A percentile compares a stretch with the other conserved stretches of the same genome.
These are phyloP conservation scores for Tardiomyces depauwii DNA, from an alignment of 1,139 yeast genomes.

Conservation along the genomic window DNA sequence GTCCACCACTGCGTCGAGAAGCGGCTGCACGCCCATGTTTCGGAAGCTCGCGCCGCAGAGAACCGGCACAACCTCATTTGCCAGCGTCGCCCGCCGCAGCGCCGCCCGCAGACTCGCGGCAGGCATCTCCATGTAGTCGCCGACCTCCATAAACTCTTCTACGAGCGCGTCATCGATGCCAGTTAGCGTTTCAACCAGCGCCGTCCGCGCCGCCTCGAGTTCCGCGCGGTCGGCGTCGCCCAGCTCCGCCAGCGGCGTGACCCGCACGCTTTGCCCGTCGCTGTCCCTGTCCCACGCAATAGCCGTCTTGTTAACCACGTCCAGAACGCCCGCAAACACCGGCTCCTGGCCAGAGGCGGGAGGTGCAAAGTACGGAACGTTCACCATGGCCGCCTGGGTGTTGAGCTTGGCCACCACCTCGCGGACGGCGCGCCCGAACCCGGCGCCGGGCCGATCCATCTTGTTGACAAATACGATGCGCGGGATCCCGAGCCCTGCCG, in stretches of 20 bases:
- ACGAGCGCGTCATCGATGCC: slow-evolving; percentile 71
- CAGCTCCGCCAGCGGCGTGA: slow-evolving; percentile 32
- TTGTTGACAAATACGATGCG: slow-evolving; percentile 74
- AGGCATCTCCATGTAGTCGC: slow-evolving; percentile 40
- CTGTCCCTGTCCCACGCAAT: slow-evolving; percentile 48
- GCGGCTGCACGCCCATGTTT: slow-evolving; percentile 91
- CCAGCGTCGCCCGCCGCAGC: slow-evolving; percentile 51
- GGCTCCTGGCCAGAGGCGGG: slow-evolving; percentile 30
- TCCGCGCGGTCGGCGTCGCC: slow-evolving; percentile 25
- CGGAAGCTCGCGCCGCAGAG: slow-evolving; percentile 88
- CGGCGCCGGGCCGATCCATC: slow-evolving; percentile 96
- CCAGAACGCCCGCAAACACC: slow-evolving; percentile 69
- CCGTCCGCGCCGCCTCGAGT: slow-evolving; percentile 48
- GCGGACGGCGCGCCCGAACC: slow-evolving; percentile 78
- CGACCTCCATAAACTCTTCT: slow-evolving; percentile 49
- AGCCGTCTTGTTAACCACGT: slow-evolving; percentile 57
- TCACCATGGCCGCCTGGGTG: slow-evolving; percentile 63
- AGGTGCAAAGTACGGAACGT: slow-evolving; percentile 59
- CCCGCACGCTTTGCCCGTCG: slow-evolving; percentile 47
- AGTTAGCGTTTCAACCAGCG: slow-evolving; percentile 73
- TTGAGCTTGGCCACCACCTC: slow-evolving; percentile 73
- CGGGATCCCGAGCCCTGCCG: slow-evolving; percentile 56
- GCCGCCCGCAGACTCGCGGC: slow-evolving; percentile 28
- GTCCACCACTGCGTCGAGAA: slow-evolving; percentile 68
- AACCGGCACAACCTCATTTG: slow-evolving; percentile 57